These are phyloP conservation scores for Bifiguratus adelaidae DNA, from an alignment of 192 early-diverging fungal genomes.

Conservation along the genomic window DNA sequence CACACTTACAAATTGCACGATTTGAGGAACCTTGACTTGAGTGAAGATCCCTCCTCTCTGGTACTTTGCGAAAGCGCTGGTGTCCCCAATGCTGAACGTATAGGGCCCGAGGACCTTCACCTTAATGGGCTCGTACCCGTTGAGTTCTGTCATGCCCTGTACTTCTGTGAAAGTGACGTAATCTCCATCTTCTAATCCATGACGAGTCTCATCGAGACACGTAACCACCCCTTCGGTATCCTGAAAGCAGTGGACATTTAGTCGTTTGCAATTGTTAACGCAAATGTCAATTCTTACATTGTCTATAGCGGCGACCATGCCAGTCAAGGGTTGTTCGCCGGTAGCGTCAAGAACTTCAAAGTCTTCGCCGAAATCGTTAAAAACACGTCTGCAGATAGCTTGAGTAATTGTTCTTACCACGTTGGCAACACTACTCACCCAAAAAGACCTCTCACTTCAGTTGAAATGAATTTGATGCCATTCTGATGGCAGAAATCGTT, in stretches of 20 bases:
- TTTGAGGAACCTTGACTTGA: conserved; percentile 91
- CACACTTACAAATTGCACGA: conserved; percentile 65
- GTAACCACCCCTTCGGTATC: conserved; percentile 82
- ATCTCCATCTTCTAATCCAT: conserved; percentile 97
- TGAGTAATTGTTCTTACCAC: neutral
- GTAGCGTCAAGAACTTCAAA: conserved; percentile 83
- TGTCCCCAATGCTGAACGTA: conserved; percentile 95
- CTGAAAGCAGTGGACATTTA: neutral
- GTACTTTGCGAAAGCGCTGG: conserved; percentile 63
- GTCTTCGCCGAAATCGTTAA: conserved; percentile 92
- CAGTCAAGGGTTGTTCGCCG: conserved; percentile 85
- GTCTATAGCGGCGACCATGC: conserved; percentile 83
- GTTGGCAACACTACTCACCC: conserved; percentile 35
- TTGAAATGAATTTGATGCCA: conserved; percentile 78
- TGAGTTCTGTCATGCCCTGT: conserved; percentile 86
- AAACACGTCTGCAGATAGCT: conserved; percentile 42
- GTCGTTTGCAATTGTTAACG: neutral
- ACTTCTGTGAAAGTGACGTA: conserved; percentile 90
- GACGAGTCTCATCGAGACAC: conserved; percentile 91
- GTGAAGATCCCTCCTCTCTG: conserved; percentile 82
- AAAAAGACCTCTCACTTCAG: conserved; percentile 86
- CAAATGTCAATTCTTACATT: conserved; percentile 12
- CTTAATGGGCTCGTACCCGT: conserved; percentile 65
- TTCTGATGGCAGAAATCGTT: conserved; percentile 70
- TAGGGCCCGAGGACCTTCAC: conserved; percentile 90